Evolutionary conservation across 164 flowering plant species (phyloP), one percentile per base, ranked within the genome.

Genomic region (Chloranthus sessilifolius): DNA sequence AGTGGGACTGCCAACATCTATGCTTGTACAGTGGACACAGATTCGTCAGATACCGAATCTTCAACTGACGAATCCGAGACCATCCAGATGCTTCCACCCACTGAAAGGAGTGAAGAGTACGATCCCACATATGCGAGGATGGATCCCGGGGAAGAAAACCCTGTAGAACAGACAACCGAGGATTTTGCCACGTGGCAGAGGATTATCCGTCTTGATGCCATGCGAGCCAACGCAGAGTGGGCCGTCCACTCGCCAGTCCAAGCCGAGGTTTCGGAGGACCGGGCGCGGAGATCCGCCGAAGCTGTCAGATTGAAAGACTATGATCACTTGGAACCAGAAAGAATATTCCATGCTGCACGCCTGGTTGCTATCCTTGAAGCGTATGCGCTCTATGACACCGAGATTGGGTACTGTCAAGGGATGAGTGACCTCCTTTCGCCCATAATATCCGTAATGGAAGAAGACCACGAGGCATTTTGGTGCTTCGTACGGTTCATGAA

Each of bases 361-460:
- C 47, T 88, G 16, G 97, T 86, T 50, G 87, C 98, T 36, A 79
- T 92, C 53, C 94, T 92, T 16, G 98, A 92, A 68, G 98, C 98
- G 2, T 92, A 92, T 51, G 94, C 96, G 2, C 67, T 92, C 0
- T 76, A 83, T 55, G 98, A 92, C 58, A 64, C 82, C 1, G 98
- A 92, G 70, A 85, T 83, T 57, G 98, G 98, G 4, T 92, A 92
- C 55, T 92, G 98, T 56, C 98, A 92, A 54, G 98, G 98, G 7
- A 92, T 92, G 98, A 86, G 95, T 43, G 98, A 92, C 69, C 65
- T 92, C 15, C 95, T 88, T 17, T 85, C 96, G n/a, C 96, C 98
- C 35, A 82, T 92, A 30, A 63, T 83, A 30, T 31, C 83, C n/a
- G 83, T 91, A 1, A 80, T 88, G 27, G 59, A 70, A 21, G 95